Evolutionary conservation across 1,139 yeast species (phyloP), one percentile per base, ranked within the genome.

Genomic region (Geotrichum bryndzae): DNA sequence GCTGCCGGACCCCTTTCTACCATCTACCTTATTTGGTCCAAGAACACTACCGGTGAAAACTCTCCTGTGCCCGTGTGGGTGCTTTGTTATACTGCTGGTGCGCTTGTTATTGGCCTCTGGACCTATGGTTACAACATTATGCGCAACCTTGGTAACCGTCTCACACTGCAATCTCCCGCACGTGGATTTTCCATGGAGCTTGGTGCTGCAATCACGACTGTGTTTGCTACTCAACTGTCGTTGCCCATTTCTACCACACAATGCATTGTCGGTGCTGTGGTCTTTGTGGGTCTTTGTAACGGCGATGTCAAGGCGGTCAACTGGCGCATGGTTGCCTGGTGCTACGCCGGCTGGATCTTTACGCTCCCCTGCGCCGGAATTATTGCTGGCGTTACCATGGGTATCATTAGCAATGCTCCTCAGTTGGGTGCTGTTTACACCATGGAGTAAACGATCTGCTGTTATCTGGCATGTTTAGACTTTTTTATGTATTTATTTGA

Each of bases 241-340:
- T 83, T 87, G 66, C 94, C 94, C 52, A 83, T 87, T 54, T 86
- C 91, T 13, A 87, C 94, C 50, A 87, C 94, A 8, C 92, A 87
- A 74, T 82, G 86, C 70, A 88, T 90, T n/a, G 87, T 85, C 61
- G 94, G 95, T 66, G 90, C 90, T 56, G 85, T 88, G 56, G 89
- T 87, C 10, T 84, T 84, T 68, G 88, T 87, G 67, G 95, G 92
- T 64, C 78, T 86, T 64, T 86, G 90, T 77, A 87, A 87, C 78
- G 79, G 77, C 67, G 88, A 85, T 70, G 67, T 79, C 70, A 81
- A 76, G 68, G 82, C 90, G 6, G 88, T 87, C 64, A 87, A 87
- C 78, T 87, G 92, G 92, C 82, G 88, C 77, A 84, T 86, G 84
- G 90, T 87, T 55, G 73, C 77, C 23, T 86, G 88, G 86, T 83